Evolutionary conservation across 441 rosid species (phyloP), one percentile per base, ranked within the genome.

Genomic region (Erodium chrysanthum): DNA sequence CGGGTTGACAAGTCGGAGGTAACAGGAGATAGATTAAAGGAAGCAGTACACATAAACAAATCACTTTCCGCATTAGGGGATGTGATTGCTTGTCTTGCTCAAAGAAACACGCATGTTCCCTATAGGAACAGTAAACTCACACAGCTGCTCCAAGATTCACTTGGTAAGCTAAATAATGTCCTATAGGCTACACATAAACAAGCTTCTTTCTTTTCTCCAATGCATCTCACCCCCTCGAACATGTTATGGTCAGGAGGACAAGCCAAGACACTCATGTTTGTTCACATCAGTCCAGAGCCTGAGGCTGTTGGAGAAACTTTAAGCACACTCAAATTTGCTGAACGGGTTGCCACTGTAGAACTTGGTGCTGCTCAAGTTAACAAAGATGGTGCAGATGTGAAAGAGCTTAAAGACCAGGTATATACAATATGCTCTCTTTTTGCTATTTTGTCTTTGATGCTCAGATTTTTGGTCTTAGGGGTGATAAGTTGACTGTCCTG

Each of bases 251-350:
- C 96, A 5, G 88, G 89, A 29, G 75, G 85, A 71, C 99, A 88
- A 74, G 99, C 99, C 0, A 94, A 94, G 78, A 94, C 96, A 1
- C 90, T 91, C 29, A 94, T 91, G 99, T 91, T 94, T 40, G 99
- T 94, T 23, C 98, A 93, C 78, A 88, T 93, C 37, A 89, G 89
- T 72, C 98, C 98, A 23, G 98, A 91, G 80, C 83, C 73, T 31
- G 86, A 70, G 18, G 89, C 98, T 7, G 85, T 85, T 56, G 82
- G 92, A 15, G 98, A 93, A 80, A 93, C 92, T 2, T 64, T 89
- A 68, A 91, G 98, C 72, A 93, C 98, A 14, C 77, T 93, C 79
- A 93, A 89, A 74, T 93, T 93, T 66, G 97, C 98, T 0, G 93
- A 93, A 75, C 84, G 98, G 71, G 97, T 93, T 56, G 88, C 98